Conservation (phyloP, 495 filamentous ascomycete species). For the Clohesyomyces aquaticus region DNA sequence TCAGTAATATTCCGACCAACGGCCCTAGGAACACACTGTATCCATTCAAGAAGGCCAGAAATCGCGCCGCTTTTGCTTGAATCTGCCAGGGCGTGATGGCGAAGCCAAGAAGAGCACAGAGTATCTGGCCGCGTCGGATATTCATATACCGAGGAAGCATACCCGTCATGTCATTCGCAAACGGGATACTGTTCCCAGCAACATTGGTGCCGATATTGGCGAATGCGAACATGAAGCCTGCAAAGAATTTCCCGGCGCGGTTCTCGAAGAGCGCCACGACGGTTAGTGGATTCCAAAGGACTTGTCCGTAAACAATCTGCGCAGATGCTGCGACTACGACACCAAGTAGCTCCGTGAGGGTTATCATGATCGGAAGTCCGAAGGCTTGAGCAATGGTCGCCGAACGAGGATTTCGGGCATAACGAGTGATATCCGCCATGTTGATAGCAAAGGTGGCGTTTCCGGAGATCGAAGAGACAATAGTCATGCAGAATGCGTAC, state of each 20-base stretch:
- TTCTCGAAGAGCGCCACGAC: too few relatives aligned
- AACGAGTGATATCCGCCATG: constrained; percentile 4
- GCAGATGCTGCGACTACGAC: background rate
- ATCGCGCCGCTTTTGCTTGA: background rate
- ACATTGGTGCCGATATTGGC: too few relatives aligned
- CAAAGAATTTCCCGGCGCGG: too few relatives aligned
- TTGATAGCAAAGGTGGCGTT: constrained; percentile 9
- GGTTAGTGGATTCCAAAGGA: too few relatives aligned
- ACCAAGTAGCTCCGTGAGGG: background rate
- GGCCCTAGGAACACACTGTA: background rate
- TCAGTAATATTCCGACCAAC: constrained; percentile 1
- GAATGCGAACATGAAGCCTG: too few relatives aligned
- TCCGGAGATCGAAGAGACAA: background rate
- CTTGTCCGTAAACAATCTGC: constrained; percentile 1
- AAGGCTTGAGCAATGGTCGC: constrained; percentile 4
- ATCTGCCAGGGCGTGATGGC: constrained; percentile 11
- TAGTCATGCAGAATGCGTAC: too few relatives aligned
- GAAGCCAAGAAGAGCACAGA: constrained; percentile 2
- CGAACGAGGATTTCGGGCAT: constrained; percentile 1
- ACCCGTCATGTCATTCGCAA: constrained; percentile 2
- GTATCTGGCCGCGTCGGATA: background rate
- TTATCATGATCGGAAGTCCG: background rate
- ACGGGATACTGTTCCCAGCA: too few relatives aligned
- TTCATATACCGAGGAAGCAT: constrained; percentile 8
- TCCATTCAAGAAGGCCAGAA: background rate